Evolutionary conservation across 345 rosid genomes (phyloP).

Genomic region (Abelmoschus esculentus): DNA sequence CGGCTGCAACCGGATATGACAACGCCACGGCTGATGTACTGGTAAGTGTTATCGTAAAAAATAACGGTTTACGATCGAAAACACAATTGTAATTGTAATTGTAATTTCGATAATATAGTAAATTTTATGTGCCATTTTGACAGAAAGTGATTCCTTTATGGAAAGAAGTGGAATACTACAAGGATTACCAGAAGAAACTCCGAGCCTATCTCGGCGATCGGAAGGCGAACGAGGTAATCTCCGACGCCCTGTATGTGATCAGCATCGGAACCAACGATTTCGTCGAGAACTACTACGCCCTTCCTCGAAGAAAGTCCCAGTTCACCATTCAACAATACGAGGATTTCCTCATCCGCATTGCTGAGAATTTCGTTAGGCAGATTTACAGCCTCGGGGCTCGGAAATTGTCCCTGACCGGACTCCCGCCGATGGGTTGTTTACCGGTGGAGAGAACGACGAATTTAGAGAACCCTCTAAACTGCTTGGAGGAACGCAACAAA

Average conservation of each 20-base stretch:
- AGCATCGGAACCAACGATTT: slow-evolving; percentile 68
- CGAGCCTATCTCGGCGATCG: slow-evolving; percentile 30
- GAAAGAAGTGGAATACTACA: slow-evolving; percentile 49
- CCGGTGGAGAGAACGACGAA: slow-evolving; percentile 47
- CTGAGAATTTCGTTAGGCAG: slow-evolving; percentile 30
- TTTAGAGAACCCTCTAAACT: slow-evolving; percentile 23
- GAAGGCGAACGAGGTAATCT: slow-evolving; percentile 23
- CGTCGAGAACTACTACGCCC: slow-evolving; percentile 52
- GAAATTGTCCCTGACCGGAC: slow-evolving; percentile 47
- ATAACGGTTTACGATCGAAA: too few relatives aligned
- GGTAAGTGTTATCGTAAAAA: slow-evolving; percentile 11
- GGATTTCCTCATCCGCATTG: slow-evolving; percentile 43
- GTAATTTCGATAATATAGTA: too few relatives aligned
- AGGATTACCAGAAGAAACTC: slow-evolving; percentile 42
- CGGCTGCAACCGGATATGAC: slow-evolving; percentile 56
- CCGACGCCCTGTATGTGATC: slow-evolving; percentile 36
- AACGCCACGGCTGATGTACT: slow-evolving; percentile 50
- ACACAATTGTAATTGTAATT: too few relatives aligned
- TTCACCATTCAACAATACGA: slow-evolving; percentile 34
- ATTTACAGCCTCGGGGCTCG: slow-evolving; percentile 54
- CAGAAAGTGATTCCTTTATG: slow-evolving; percentile 57
- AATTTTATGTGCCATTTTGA: neutral
- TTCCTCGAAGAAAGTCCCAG: slow-evolving; percentile 35
- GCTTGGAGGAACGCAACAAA: slow-evolving; percentile 29
- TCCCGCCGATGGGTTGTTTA: slow-evolving; percentile 65